Evolutionary conservation across 768 basidiomycete genomes (phyloP).

Genomic region (Collybia sp.): DNA sequence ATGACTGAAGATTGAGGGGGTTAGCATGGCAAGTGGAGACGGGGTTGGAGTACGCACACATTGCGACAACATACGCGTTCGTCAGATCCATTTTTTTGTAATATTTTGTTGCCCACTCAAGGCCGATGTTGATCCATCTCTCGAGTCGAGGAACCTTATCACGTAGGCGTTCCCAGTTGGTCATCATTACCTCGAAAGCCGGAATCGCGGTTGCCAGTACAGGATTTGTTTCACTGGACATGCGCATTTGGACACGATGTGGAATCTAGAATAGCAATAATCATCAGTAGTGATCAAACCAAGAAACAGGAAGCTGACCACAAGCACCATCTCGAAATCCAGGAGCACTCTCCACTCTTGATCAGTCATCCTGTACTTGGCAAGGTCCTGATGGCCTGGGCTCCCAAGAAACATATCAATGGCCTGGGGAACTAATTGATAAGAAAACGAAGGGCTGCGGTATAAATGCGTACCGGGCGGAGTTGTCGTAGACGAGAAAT

Average conservation of each 20-base stretch:
- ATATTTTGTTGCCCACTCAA: constrained; percentile 7
- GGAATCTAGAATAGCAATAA: neutral
- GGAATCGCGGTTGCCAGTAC: constrained; percentile 7
- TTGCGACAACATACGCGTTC: constrained; percentile 7
- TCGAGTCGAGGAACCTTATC: neutral
- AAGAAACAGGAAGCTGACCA: neutral
- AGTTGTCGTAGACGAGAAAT: neutral
- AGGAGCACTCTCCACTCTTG: neutral
- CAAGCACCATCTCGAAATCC: neutral
- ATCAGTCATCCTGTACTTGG: neutral
- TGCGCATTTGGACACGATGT: constrained; percentile 2
- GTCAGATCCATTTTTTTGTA: constrained; percentile 8
- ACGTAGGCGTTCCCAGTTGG: constrained; percentile 3
- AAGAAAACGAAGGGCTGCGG: too few species aligned
- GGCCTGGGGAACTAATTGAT: too few species aligned
- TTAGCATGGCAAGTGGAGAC: neutral
- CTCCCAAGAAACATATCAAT: neutral
- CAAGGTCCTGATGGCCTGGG: neutral
- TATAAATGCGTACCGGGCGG: too few species aligned
- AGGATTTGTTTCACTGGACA: constrained; percentile 6
- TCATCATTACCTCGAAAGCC: constrained; percentile 9
- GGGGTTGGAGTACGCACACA: constrained; percentile 5
- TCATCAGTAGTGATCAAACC: neutral
- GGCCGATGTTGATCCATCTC: constrained; percentile 4
- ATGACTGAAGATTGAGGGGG: constrained; percentile 8